Base-by-base conservation (phyloP, 1,284 basidiomycete genomes). In the Agaricales sp. region DNA sequence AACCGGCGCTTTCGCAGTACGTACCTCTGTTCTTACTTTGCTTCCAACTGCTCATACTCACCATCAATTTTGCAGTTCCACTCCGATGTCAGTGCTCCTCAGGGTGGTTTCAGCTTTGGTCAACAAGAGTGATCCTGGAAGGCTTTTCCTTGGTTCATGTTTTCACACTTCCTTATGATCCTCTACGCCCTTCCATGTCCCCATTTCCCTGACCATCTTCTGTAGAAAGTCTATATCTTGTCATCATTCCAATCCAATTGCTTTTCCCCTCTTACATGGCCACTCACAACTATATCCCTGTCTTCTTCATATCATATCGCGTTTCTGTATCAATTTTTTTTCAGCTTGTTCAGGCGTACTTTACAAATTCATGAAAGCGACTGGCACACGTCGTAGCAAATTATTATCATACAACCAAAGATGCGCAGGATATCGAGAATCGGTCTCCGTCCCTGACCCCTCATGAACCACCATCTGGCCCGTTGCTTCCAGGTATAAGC, bases 101-200 rank as follows among this genome's bases (percentile, higher is more conserved):
- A 92, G 64, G 93, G 93, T 54, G 93, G 94, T 20, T 97, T 97
- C 79, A 91, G 81, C 64, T 97, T 97, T 62, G 90, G 80, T 52
- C 70, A 69, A 63, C 67, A 35, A 35, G 30, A 35, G 30, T 35
- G 30, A 35, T 11, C n/a, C n/a, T n/a, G 30, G 30, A 35, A n/a
- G 55, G 59, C 51, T 51, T 46, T 23, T 46, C 16, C 4, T 19
- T 52, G 50, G 45, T 19, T 35, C 26, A 14, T 46, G 39, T 47
- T 46, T 25, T 24, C 18, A 48, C 41, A 37, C 41, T 49, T 22
- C 37, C 47, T n/a, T n/a, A n/a, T n/a, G n/a, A n/a, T n/a, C n/a
- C n/a, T n/a, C n/a, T n/a, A n/a, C n/a, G n/a, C n/a, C n/a, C n/a
- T n/a, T n/a, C n/a, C n/a, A n/a, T n/a, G n/a, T n/a, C n/a, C n/a